phyloP scores from a whole-genome alignment of 2,329 filamentous ascomycete genomes.

The Venturia effusa region DNA sequence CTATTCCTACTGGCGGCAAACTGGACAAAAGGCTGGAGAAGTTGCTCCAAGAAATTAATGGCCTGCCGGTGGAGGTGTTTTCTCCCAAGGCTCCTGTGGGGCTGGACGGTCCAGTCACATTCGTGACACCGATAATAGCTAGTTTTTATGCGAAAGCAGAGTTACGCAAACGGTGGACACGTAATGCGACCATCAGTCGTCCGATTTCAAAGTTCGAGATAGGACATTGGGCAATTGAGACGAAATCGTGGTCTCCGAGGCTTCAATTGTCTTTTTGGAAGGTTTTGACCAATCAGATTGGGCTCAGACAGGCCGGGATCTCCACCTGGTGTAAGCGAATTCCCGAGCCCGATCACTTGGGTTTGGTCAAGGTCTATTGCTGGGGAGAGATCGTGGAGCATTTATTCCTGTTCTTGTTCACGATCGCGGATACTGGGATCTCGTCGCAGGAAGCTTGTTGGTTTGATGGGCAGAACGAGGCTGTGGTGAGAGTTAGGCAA shows the following conservation, averaged over 20 bases:
- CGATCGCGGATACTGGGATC: neutral
- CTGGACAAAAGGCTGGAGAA: neutral
- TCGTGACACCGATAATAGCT: neutral
- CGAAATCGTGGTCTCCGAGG: neutral
- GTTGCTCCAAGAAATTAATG: neutral
- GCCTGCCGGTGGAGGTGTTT: neutral
- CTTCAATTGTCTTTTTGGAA: conserved; percentile 7
- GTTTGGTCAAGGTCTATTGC: conserved; percentile 1
- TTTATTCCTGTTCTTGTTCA: conserved; percentile 2
- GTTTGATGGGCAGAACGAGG: neutral
- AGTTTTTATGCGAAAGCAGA: neutral
- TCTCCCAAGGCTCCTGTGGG: conserved; percentile 4
- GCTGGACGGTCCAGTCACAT: neutral
- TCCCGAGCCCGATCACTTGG: conserved; percentile 2
- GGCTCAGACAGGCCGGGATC: neutral
- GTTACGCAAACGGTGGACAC: neutral
- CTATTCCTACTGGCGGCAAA: neutral
- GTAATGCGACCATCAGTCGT: neutral
- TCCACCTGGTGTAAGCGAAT: conserved; percentile 4
- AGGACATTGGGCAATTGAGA: conserved; percentile 3
- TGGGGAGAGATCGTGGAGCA: conserved; percentile 6
- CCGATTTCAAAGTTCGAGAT: neutral
- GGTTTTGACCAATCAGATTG: neutral
- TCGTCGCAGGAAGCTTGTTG: neutral
- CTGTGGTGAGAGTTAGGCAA: neutral